Conservation (phyloP, 2,329 filamentous ascomycete species). For the Apiospora malaysiana region DNA sequence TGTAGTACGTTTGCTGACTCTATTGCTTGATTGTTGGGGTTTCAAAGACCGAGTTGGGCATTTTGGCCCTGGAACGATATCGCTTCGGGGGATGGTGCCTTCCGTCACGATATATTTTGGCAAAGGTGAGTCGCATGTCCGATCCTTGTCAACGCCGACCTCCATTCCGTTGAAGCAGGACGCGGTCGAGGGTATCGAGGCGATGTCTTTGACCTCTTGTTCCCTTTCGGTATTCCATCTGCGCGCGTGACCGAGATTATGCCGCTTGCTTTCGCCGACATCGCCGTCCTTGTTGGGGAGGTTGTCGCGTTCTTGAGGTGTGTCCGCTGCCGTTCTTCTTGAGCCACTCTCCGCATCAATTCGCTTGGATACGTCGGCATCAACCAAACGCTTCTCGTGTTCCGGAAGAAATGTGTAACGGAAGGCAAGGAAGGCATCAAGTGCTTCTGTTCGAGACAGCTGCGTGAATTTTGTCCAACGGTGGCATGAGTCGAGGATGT, state of each 20-base stretch:
- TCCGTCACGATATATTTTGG: background rate
- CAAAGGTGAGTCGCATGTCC: background rate
- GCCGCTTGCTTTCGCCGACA: background rate
- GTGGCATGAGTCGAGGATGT: background rate
- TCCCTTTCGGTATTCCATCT: conserved; percentile 4
- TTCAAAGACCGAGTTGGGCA: background rate
- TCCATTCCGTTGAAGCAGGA: conserved; percentile 4
- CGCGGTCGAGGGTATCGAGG: conserved; percentile 1
- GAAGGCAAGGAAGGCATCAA: background rate
- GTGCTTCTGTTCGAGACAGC: conserved; percentile 3
- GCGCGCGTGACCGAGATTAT: background rate
- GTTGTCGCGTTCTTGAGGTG: conserved; percentile 2
- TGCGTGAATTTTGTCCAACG: background rate
- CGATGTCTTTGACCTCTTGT: background rate
- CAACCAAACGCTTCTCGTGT: background rate
- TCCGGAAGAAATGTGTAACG: background rate
- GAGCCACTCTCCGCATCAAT: background rate
- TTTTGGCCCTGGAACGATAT: background rate
- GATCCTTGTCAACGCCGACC: background rate
- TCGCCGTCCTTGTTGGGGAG: background rate
- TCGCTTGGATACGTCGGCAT: conserved; percentile 1
- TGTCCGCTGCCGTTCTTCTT: conserved; percentile 4
- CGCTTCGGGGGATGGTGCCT: background rate
- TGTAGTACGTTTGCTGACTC: conserved; percentile 1
- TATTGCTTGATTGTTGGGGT: background rate